Evolutionary conservation across 1,284 basidiomycete genomes (phyloP).

Genomic region (Neonothopanus nambi): DNA sequence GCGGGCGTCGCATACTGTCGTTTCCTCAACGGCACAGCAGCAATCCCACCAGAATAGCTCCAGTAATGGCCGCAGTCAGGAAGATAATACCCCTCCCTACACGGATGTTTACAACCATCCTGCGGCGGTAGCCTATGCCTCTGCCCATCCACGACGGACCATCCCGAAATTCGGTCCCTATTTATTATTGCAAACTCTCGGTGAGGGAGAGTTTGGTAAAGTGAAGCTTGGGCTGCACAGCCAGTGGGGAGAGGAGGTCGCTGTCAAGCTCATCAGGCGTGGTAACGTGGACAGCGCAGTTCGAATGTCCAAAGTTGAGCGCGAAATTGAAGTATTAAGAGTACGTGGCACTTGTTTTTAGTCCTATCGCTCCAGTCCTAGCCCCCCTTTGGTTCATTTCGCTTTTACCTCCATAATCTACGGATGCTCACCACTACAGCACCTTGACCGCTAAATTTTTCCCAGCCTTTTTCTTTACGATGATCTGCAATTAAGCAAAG

Average conservation of each 20-base stretch:
- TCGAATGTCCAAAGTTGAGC: conserved; percentile 93
- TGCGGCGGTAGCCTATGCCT: conserved; percentile 81
- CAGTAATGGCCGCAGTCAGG: conserved; percentile 9
- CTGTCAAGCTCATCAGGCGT: conserved; percentile 95
- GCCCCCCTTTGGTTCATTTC: conserved; percentile 11
- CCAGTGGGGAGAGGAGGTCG: conserved; percentile 98
- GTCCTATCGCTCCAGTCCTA: conserved; percentile 17
- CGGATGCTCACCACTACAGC: conserved; percentile 9
- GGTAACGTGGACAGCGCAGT: conserved; percentile 89
- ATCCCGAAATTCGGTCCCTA: conserved; percentile 96
- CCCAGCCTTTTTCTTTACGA: conserved; percentile 3
- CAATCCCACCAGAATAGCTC: conserved; percentile 9
- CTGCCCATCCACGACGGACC: conserved; percentile 80
- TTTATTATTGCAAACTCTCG: conserved; percentile 91
- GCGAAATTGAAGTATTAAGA: conserved; percentile 96
- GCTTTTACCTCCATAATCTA: conserved; percentile 2
- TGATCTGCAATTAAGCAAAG: neutral
- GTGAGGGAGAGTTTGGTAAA: conserved; percentile 99
- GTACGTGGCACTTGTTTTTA: conserved; percentile 47
- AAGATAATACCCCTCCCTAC: conserved; percentile 37
- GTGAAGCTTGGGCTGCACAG: conserved; percentile 96
- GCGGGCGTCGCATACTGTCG: conserved; percentile 54
- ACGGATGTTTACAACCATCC: conserved; percentile 83
- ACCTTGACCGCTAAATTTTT: conserved; percentile 6
- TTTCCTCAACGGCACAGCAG: conserved; percentile 33